phyloP scores from a whole-genome alignment of 2,329 filamentous ascomycete species.

The Pezizomycotina sp. region DNA sequence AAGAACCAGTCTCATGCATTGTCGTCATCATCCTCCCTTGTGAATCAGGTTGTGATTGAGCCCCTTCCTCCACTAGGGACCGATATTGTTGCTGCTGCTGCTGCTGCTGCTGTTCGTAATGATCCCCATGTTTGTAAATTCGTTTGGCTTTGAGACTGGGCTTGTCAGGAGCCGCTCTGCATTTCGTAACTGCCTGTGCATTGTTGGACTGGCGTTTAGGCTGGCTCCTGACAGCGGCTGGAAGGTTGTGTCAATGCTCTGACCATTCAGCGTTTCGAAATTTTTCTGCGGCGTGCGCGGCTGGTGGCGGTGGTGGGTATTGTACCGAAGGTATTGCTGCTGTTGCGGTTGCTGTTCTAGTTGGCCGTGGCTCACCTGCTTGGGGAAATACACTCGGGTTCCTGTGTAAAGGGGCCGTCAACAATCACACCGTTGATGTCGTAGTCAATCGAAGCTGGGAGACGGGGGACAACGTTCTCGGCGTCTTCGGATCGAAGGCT shows the following conservation, averaged over 20 bases:
- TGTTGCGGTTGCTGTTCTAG: slow-evolving; percentile 4
- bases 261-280: not conserved
- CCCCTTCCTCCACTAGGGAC: too few relatives aligned
- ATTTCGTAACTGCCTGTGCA: slow-evolving; percentile 12
- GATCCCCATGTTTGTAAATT: not conserved
- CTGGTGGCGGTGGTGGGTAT: not conserved
- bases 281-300: too few relatives aligned
- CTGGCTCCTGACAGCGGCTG: not conserved
- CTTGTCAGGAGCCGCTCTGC: slow-evolving; percentile 8
- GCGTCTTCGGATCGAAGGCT: slow-evolving; percentile 11
- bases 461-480: slow-evolving; percentile 7
- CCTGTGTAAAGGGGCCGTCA: not conserved
- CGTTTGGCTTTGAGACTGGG: slow-evolving; percentile 1
- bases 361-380: too few relatives aligned
- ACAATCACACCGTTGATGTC: slow-evolving; percentile 1
- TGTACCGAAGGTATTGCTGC: slow-evolving; percentile 6
- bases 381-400: not conserved
- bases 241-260: slow-evolving; percentile 6
- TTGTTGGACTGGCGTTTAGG: slow-evolving; percentile 4
- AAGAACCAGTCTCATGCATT: too few relatives aligned
- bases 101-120: slow-evolving; percentile 1
- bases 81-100: not conserved
- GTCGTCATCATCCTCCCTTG: too few relatives aligned
- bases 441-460: slow-evolving; percentile 1
- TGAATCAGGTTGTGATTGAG: too few relatives aligned